Evolutionary conservation across 352 stramenopile genomes (phyloP).

Genomic region (Elongisporangium anandrum): DNA sequence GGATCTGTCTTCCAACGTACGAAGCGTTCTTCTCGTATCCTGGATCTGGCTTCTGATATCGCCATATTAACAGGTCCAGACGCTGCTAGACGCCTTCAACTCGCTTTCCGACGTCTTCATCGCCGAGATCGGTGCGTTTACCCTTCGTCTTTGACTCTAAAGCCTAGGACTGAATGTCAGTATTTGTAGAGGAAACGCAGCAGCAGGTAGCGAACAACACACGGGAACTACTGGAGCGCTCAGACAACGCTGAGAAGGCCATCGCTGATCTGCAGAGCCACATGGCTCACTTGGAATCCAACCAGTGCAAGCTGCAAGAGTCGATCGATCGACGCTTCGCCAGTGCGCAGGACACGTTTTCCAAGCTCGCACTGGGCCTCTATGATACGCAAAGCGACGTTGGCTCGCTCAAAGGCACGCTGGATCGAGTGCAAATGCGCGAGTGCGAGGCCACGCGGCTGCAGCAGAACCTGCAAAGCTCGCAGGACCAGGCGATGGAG

Average conservation of each 20-base stretch:
- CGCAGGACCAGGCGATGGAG: slow-evolving; percentile 41
- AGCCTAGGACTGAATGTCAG: too few relatives aligned
- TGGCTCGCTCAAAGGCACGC: slow-evolving; percentile 26
- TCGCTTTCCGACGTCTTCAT: slow-evolving; percentile 57
- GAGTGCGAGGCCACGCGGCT: slow-evolving; percentile 38
- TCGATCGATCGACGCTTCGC: slow-evolving; percentile 31
- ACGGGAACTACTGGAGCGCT: slow-evolving; percentile 22
- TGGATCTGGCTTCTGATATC: not conserved
- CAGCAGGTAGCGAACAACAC: slow-evolving; percentile 16
- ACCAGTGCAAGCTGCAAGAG: slow-evolving; percentile 33
- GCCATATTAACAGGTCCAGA: slow-evolving; percentile 46
- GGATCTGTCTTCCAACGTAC: slow-evolving; percentile 32
- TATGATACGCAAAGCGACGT: slow-evolving; percentile 51
- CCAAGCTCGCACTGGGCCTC: slow-evolving; percentile 36
- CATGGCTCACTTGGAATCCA: slow-evolving; percentile 27
- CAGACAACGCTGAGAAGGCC: slow-evolving; percentile 26
- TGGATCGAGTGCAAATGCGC: slow-evolving; percentile 38
- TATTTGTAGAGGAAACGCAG: slow-evolving; percentile 24
- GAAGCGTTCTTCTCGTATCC: not conserved
- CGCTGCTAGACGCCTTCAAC: slow-evolving; percentile 48
- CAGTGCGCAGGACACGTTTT: slow-evolving; percentile 40
- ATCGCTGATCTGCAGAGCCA: slow-evolving; percentile 30
- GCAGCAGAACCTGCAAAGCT: slow-evolving; percentile 34
- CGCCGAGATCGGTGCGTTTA: slow-evolving; percentile 32
- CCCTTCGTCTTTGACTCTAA: not conserved